phyloP scores from a whole-genome alignment of 257 asterid species.

The Euphrasia confusa region DNA sequence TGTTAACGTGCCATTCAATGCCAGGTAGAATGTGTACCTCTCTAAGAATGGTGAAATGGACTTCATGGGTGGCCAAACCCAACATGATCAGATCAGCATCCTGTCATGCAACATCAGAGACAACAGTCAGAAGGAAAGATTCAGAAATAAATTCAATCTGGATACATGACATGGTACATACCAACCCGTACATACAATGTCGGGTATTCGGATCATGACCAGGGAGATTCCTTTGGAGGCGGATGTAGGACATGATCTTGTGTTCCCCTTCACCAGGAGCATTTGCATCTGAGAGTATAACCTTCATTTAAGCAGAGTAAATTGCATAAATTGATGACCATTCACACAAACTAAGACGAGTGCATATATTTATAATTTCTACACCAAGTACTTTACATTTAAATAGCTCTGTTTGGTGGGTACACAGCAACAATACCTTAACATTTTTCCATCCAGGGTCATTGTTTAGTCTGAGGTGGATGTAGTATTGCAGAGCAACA shows the following conservation, averaged over 20 bases:
- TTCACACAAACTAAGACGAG: conserved; percentile 22
- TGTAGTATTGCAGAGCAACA: conserved; percentile 75
- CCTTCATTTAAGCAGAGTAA: conserved; percentile 47
- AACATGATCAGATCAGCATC: conserved; percentile 60
- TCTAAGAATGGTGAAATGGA: conserved; percentile 86
- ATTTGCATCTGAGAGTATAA: conserved; percentile 92
- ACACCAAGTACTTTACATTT: neutral
- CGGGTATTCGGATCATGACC: conserved; percentile 90
- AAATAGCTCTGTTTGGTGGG: neutral
- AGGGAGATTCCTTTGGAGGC: conserved; percentile 84
- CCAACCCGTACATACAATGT: conserved; percentile 95
- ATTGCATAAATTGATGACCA: conserved; percentile 21
- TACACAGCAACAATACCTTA: conserved; percentile 48
- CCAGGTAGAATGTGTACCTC: conserved; percentile 49
- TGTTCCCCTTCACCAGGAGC: conserved; percentile 99
- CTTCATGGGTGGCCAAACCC: conserved; percentile 90
- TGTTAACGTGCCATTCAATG: conserved; percentile 2
- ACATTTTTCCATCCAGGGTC: conserved; percentile 95
- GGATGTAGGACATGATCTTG: conserved; percentile 90
- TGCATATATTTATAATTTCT: neutral
- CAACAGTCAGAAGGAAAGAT: conserved; percentile 2
- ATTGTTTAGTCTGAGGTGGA: conserved; percentile 72
- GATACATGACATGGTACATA: conserved; percentile 27
- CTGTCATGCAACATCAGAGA: conserved; percentile 22
- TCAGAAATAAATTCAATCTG: conserved; percentile 8